Evolutionary conservation across 352 stramenopile genomes (phyloP), one percentile per base, ranked within the genome.

Genomic region (Phytopythium helicoides): DNA sequence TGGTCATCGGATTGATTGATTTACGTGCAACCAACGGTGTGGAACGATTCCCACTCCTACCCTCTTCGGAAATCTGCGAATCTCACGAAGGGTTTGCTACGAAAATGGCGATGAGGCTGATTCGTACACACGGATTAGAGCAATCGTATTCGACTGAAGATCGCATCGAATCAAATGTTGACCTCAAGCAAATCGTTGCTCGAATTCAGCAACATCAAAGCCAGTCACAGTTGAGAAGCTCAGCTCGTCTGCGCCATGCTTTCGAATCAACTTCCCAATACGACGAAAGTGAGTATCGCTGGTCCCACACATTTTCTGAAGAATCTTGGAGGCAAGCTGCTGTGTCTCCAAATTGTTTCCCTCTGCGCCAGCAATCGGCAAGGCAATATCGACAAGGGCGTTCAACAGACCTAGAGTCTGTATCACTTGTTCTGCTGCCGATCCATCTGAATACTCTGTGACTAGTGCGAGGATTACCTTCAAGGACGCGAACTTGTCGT

Each of bases 371-470:
- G 6, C 40, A 1, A 18, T 25, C 7, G 4, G 3, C 0, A 21
- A 5, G 3, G 44, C n/a, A 3, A 4, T 3, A 14, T 28, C 28
- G 26, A 39, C 44, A 10, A 89, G 60, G n/a, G 66, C 62, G 28
- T 81, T 54, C 11, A 86, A 46, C 59, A 87, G 64, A 10, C 66
- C 62, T n/a, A 89, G 55, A 6, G 69, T 74, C 56, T 89, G 76
- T 14, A 79, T 54, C 14, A 87, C 52, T 8, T 70, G 53, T n/a
- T 57, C 63, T 0, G 62, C 59, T n/a, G 52, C 58, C 1, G 37
- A 51, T 39, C 53, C 28, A 34, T 34, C 40, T 5, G 52, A 37
- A 1, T 73, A 50, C 26, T 48, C 52, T 39, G 58, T 37, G 33
- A 64, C 62, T 3, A 87, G 58, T 8, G 49, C 57, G 18, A 61